Base-by-base conservation (phyloP, 2,329 filamentous ascomycete genomes). In the Metarhizium guizhouense region DNA sequence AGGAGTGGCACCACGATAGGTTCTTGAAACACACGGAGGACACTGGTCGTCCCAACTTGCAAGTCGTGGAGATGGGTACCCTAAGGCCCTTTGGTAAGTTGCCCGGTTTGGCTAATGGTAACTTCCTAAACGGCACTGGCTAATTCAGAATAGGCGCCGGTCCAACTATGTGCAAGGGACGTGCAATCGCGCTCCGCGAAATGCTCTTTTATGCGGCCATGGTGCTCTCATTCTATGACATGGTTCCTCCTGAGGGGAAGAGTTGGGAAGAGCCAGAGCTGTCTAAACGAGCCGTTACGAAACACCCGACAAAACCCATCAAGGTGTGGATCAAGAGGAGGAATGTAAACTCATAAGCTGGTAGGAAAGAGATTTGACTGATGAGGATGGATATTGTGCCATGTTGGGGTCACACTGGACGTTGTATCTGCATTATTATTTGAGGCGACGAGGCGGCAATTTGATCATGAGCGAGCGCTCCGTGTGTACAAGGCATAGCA, bases 151-250 rank as follows among this genome's bases (percentile, higher is more conserved):
- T 42, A 74, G 72, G 67, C 14, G 67, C 65, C 13, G 64, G 68
- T 5, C 50, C 64, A 2, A 63, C 61, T 16, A 68, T 72, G 62
- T 69, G 64, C 55, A 67, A 70, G 20, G 69, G 70, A 7, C 61
- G 65, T 2, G 60, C 60, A 0, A 67, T 72, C 51, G 65, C 69
- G 1, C 25, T 66, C 14, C 65, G 68, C 36, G 70, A 73, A 54
- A 63, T 72, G 6, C 51, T 73, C 3, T 52, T 72, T 14, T 72
- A 67, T 54, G 60, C 67, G 8, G 65, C 71, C 0, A 60, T 68
- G 14, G 65, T 74, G 14, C 58, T 73, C 36, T 66, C 68, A 0
- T 64, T 72, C 30, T 74, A 73, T 54, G 69, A 73, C 20, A 64
- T 74, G 29, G 56, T 63, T 49, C 66, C 71, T 1, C 63, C 63